Evolutionary conservation across 345 rosid genomes (phyloP).

Genomic region (Durio zibethinus): DNA sequence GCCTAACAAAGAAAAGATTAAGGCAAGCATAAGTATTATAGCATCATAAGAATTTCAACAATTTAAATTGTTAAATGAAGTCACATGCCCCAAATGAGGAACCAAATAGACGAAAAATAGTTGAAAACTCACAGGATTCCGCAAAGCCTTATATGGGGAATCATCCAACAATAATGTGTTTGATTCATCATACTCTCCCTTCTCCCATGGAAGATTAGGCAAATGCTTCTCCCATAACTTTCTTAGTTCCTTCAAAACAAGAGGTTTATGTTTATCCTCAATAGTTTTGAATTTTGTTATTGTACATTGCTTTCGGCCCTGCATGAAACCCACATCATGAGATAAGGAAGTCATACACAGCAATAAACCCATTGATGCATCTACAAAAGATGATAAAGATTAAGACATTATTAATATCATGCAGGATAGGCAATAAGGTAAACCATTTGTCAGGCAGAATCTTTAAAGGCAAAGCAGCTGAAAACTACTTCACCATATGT

Average conservation of each 20-base stretch:
- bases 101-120: neutral
- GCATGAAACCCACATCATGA: conserved; percentile 15
- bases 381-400: neutral
- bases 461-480: neutral
- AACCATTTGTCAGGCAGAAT: neutral
- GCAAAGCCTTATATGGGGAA: conserved; percentile 82
- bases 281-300: conserved; percentile 45
- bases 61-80: neutral
- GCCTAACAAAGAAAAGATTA: conserved; percentile 39
- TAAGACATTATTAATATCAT: neutral
- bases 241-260: conserved; percentile 74
- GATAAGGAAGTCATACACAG: neutral
- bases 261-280: conserved; percentile 53
- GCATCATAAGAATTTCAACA: neutral
- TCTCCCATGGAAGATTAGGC: conserved; percentile 50
- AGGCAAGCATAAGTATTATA: conserved; percentile 5
- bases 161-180: conserved; percentile 84
- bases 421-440: neutral
- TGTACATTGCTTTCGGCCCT: conserved; percentile 63
- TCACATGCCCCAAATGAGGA: neutral
- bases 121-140: conserved; percentile 60
- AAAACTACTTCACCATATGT: neutral
- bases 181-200: conserved; percentile 55
- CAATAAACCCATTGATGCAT: neutral
- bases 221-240: conserved; percentile 50